Evolutionary conservation across 2,329 filamentous ascomycete genomes (phyloP), one percentile per base, ranked within the genome.

Genomic region (Epichloe scottii): DNA sequence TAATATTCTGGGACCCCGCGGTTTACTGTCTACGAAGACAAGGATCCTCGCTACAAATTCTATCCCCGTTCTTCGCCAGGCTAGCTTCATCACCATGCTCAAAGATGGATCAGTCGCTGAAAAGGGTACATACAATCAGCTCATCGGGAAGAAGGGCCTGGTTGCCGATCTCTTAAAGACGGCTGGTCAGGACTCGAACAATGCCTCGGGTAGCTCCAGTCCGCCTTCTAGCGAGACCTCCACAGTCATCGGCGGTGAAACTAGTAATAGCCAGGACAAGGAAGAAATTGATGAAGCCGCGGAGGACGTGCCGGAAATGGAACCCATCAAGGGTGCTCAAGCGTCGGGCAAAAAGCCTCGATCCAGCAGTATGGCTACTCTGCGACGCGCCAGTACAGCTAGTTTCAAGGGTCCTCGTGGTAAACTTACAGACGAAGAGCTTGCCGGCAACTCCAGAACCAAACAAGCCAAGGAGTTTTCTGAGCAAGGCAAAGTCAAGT

Each of bases 401-500:
- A 96, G 87, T 61, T 95, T 95, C 75, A 84, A 77, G 53, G 89
- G 90, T 1, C 85, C 88, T 21, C 81, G 88, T 54, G 88, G 89
- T 58, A 95, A 93, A 67, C 68, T 91, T 34, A 79, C 76, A 0
- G 91, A 97, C 59, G 89, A 97, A 60, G 88, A 91, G 68, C 82
- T 87, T 49, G 80, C 79, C 3, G 77, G 72, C 45, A 71, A 81
- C 50, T 73, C 84, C 61, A 91, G 88, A 70, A 89, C 86, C 43
- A 88, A 84, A 63, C 90, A 96, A 67, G 77, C 76, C 51, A 94
- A 95, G 68, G 93, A 98, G 66, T 85, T 85, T 58, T 78, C 81
- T 2, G 89, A 98, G 66, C 89, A 98, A 70, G 93, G 93, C 62
- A 96, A 97, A 66, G 93, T 98, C 59, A 97, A 96, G 68, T 97